Evolutionary conservation across 1,139 yeast species (phyloP).

Genomic region (Meyerozyma athensensis): DNA sequence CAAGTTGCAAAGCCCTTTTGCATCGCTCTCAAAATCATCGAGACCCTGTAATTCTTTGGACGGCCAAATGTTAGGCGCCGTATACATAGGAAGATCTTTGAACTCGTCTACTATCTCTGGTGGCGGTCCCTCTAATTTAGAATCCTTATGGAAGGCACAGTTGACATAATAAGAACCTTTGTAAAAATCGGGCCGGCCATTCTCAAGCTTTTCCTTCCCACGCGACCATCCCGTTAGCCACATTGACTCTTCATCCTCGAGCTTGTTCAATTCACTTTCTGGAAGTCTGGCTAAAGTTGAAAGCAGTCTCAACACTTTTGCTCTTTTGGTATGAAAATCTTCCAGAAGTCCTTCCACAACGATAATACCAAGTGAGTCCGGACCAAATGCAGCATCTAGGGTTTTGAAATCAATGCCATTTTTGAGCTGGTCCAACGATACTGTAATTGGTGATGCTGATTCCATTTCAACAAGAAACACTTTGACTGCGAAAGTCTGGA

Average conservation of each 20-base stretch:
- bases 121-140: constrained; percentile 43
- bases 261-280: constrained; percentile 21
- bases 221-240: constrained; percentile 68
- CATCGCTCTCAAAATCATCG: constrained; percentile 29
- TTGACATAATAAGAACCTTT: constrained; percentile 62
- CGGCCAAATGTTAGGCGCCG: constrained; percentile 56
- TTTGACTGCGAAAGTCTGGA: neutral
- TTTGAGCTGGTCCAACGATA: constrained; percentile 29
- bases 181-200: constrained; percentile 42
- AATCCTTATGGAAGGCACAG: constrained; percentile 50
- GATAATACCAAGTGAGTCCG: constrained; percentile 53
- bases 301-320: constrained; percentile 41
- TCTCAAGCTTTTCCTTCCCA: constrained; percentile 47
- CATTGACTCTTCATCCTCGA: constrained; percentile 44
- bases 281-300: constrained; percentile 44
- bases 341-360: constrained; percentile 41
- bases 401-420: constrained; percentile 28
- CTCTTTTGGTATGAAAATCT: constrained; percentile 33
- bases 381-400: constrained; percentile 50
- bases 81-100: constrained; percentile 39
- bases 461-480: neutral
- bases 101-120: constrained; percentile 24
- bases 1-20: constrained; percentile 36
- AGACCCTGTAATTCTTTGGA: constrained; percentile 16
- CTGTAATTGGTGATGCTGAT: constrained; percentile 22